A percentile compares a stretch with the other conserved stretches of the same genome.
Conservation (phyloP, 306 rosid genomes). For the Mimosa pudica region DNA sequence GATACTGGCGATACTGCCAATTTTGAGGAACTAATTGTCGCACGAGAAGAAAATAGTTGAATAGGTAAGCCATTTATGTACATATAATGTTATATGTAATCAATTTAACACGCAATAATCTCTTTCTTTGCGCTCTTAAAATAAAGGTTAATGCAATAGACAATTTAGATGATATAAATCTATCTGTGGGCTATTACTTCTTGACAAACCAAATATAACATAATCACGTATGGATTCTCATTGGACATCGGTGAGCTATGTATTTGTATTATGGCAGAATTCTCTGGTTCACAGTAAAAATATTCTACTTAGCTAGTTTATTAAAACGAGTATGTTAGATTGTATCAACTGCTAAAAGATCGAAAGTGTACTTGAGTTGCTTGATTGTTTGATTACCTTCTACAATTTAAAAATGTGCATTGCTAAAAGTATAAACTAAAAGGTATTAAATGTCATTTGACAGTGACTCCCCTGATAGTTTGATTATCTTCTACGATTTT, state of each 20-base stretch:
- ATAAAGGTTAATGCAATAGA: constrained; percentile 31
- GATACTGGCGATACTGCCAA: constrained; percentile 46
- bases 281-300: neutral
- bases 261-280: neutral
- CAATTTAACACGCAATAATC: constrained; percentile 36
- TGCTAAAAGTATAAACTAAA: neutral
- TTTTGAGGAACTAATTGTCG: constrained; percentile 81
- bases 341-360: neutral
- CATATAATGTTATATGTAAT: constrained; percentile 19
- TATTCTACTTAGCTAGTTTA: neutral
- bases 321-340: neutral
- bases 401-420: neutral
- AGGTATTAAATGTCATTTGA: neutral
- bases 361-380: neutral
- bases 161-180: constrained; percentile 27
- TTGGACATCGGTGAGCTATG: constrained; percentile 2
- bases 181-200: neutral
- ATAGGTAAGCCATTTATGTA: constrained; percentile 23
- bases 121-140: constrained; percentile 22
- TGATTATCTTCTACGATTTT: neutral
- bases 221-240: constrained; percentile 19
- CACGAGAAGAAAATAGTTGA: constrained; percentile 43
- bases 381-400: neutral
- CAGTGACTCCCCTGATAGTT: neutral
- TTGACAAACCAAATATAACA: constrained; percentile 25